A percentile compares a stretch with the other conserved stretches of the same genome.
phyloP scores from a whole-genome alignment of 2,329 filamentous ascomycete species.

The Dryadomyces quercus-mongolicae region DNA sequence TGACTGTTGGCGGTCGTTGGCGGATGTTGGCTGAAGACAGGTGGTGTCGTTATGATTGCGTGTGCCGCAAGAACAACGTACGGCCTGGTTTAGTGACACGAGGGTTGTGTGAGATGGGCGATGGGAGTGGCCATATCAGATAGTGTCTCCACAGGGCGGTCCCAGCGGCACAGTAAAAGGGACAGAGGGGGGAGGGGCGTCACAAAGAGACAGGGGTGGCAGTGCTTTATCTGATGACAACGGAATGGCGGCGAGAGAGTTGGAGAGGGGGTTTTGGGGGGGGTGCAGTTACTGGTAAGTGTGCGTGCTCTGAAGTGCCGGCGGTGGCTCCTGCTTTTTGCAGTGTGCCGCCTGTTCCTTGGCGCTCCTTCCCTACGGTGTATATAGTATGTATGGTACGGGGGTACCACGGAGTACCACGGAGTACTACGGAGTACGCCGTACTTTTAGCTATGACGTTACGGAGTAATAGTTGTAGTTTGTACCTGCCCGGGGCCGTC shows the following conservation, averaged over 20 bases:
- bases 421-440: no score
- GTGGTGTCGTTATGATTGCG: not conserved
- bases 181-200: not conserved
- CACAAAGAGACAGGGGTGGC: not conserved
- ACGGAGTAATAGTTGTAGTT: no score
- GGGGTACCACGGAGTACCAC: no score
- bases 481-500: no score
- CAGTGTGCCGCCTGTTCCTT: no score
- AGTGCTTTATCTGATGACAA: conserved; percentile 4
- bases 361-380: no score
- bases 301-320: not conserved
- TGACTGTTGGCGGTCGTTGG: not conserved
- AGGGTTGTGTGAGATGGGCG: conserved; percentile 1
- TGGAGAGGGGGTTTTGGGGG: not conserved
- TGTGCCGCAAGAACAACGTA: not conserved
- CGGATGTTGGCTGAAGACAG: not conserved
- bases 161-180: not conserved
- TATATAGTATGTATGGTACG: no score
- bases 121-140: not conserved
- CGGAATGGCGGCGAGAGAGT: not conserved
- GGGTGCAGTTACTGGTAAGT: not conserved
- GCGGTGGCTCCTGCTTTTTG: no score
- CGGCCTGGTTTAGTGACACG: not conserved
- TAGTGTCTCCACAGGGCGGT: conserved; percentile 2
- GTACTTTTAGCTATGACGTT: no score